Percentiles rank a stretch among this genome's conserved stretches.
phyloP scores from a whole-genome alignment of 1,284 basidiomycete genomes.

The Sanguinoderma infundibulare region DNA sequence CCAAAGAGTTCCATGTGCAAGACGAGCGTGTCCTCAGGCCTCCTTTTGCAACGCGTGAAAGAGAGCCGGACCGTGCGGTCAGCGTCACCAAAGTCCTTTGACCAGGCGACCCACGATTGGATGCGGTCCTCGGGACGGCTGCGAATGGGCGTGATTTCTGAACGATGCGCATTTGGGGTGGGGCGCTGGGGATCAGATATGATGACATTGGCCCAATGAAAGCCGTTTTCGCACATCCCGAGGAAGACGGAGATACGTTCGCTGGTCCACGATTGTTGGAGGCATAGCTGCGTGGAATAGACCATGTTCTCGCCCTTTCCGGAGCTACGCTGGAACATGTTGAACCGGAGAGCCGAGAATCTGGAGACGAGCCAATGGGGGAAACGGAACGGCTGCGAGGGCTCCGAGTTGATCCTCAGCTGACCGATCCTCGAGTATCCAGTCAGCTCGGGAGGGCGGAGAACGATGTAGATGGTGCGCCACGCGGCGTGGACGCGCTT shows the following conservation, averaged over 20 bases:
- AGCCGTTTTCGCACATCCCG: not conserved
- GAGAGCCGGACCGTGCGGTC: not conserved
- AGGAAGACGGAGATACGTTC: not conserved
- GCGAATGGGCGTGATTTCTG: not conserved
- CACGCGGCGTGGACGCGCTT: not conserved
- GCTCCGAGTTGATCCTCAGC: not conserved
- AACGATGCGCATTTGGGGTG: too few species aligned
- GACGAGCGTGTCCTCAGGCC: not conserved
- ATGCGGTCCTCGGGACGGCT: not conserved
- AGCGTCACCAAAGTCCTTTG: not conserved
- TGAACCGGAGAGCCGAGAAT: not conserved
- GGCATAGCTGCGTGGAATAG: not conserved
- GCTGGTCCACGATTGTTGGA: not conserved
- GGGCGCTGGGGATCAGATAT: too few species aligned
- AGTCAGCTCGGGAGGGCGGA: not conserved
- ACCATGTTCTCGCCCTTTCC: too few species aligned
- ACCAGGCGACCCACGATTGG: not conserved
- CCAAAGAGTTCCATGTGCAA: not conserved
- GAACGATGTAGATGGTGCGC: conserved; percentile 4
- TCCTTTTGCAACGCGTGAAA: not conserved
- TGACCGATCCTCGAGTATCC: not conserved
- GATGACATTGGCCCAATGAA: not conserved
- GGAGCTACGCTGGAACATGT: not conserved
- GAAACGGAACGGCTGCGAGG: not conserved
- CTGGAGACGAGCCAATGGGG: not conserved